Evolutionary conservation across 371 early-diverging fungal species (phyloP), one percentile per base, ranked within the genome.

Genomic region (Syncephalastrum monosporum): DNA sequence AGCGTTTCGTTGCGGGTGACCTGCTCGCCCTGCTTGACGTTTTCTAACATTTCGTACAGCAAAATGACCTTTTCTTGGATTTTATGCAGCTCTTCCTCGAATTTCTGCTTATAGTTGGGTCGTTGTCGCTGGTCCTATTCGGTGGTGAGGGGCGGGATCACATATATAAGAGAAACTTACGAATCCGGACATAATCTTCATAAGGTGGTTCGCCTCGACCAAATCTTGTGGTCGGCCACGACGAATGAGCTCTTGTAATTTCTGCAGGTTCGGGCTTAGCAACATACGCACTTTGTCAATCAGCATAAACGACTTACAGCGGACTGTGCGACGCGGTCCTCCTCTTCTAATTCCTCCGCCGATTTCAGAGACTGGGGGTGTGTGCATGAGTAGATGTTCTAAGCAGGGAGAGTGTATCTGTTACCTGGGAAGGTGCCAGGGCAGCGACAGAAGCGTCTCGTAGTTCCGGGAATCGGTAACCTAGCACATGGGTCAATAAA

Each of bases 131-230:
- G 82, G 63, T 95, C 95, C 88, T 89, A 63, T 41, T 21, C 29
- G 25, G 14, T 15, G 7, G 16, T 21, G 21, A 21, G 21, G 21
- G 21, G 2, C 21, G 1, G 12, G 25, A 16, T 16, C 16, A 42
- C 41, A 14, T 14, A 54, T 16, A 29, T 0, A 6, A 3, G 29
- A 29, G 16, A 25, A 14, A 63, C 79, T 60, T 83, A 92, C 93
- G 66, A 94, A 98, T 52, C 98, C 99, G 4, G 98, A 87, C 86
- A 98, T 93, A 44, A 95, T 81, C 70, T 98, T 97, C 91, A 98
- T 97, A 56, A 98, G 69, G 50, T 91, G 91, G 58, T 98, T 97
- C 0, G 99, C 99, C 64, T 95, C 95, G 27, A 87, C 89, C 42
- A 98, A 74, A 71, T 96, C 97, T 33, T 91, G 89, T 15, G 98